A percentile compares a stretch with the other conserved stretches of the same genome.
Evolutionary conservation across 495 filamentous ascomycete species (phyloP).

Genomic region (Chlorociboria aeruginascens): DNA sequence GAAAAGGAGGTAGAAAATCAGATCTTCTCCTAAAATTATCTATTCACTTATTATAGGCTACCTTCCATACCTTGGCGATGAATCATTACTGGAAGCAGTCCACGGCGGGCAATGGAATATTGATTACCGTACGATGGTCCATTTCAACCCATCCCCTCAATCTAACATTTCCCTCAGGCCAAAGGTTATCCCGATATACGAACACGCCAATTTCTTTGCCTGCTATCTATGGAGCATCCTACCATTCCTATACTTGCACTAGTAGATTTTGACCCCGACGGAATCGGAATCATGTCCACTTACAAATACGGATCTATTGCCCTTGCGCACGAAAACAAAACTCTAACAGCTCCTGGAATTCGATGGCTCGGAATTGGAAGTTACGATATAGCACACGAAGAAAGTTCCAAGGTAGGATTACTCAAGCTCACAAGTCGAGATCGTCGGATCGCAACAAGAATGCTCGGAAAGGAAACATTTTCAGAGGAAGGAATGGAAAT

Average conservation of each 20-base stretch:
- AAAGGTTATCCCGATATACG: conserved; percentile 90
- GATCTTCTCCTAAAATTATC: background rate
- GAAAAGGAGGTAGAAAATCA: conserved; percentile 69
- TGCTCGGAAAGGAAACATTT: conserved; percentile 48
- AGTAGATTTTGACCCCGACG: conserved; percentile 81
- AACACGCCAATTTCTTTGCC: conserved; percentile 57
- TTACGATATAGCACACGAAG: conserved; percentile 34
- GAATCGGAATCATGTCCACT: conserved; percentile 72
- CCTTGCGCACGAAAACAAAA: conserved; percentile 56
- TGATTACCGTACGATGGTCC: conserved; percentile 49
- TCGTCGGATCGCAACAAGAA: conserved; percentile 49
- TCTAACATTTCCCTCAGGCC: conserved; percentile 36
- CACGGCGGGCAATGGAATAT: conserved; percentile 42
- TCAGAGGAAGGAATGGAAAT: conserved; percentile 33
- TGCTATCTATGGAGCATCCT: conserved; percentile 26
- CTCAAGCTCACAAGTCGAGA: conserved; percentile 51
- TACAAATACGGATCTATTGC: conserved; percentile 76
- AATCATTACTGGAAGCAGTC: conserved; percentile 38
- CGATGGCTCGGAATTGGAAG: conserved; percentile 67
- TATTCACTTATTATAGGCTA: conserved; percentile 41
- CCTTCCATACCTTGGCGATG: conserved; percentile 58
- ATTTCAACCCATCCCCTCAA: conserved; percentile 5
- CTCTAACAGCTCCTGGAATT: conserved; percentile 43
- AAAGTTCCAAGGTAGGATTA: conserved; percentile 17
- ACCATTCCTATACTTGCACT: conserved; percentile 48